These are phyloP conservation scores for Marchantia polymorpha DNA, from an alignment of 225 moss, liverwort and hornwort species.

Conservation along the genomic window DNA sequence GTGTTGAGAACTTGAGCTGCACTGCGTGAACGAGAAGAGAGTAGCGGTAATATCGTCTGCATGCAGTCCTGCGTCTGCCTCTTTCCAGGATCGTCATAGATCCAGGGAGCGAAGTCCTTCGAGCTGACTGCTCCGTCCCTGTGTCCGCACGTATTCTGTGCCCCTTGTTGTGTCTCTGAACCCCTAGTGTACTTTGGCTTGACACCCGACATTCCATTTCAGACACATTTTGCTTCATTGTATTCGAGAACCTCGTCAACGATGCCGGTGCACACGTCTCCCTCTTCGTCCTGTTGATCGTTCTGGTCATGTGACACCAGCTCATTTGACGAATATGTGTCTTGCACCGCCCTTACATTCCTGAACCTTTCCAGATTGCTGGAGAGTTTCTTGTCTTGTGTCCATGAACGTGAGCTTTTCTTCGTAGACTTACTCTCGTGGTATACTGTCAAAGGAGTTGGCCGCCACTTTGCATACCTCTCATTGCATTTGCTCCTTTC, in stretches of 20 bases:
- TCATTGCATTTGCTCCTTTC: too few relatives aligned
- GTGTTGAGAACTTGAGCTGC: not conserved
- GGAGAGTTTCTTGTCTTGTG: not conserved
- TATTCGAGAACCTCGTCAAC: not conserved
- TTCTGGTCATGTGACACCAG: not conserved
- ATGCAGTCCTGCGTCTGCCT: not conserved
- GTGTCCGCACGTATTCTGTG: not conserved
- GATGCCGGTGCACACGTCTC: not conserved
- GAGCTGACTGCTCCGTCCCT: not conserved
- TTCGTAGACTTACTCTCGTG: not conserved
- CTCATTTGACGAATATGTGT: not conserved
- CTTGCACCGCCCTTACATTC: not conserved
- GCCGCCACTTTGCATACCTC: too few relatives aligned
- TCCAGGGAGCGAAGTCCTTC: too few relatives aligned
- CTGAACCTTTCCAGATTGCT: not conserved
- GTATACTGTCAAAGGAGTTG: not conserved
- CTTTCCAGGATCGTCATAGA: not conserved
- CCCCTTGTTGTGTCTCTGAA: too few relatives aligned
- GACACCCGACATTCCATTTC: not conserved
- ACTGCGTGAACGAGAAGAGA: not conserved
- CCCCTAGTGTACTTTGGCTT: not conserved
- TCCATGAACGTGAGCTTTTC: constrained; percentile 4
- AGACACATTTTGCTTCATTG: too few relatives aligned
- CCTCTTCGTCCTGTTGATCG: not conserved
- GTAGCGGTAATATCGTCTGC: not conserved